Evolutionary conservation across 139 green algal genomes (phyloP).

Genomic region (Chlamydomonas sp.): DNA sequence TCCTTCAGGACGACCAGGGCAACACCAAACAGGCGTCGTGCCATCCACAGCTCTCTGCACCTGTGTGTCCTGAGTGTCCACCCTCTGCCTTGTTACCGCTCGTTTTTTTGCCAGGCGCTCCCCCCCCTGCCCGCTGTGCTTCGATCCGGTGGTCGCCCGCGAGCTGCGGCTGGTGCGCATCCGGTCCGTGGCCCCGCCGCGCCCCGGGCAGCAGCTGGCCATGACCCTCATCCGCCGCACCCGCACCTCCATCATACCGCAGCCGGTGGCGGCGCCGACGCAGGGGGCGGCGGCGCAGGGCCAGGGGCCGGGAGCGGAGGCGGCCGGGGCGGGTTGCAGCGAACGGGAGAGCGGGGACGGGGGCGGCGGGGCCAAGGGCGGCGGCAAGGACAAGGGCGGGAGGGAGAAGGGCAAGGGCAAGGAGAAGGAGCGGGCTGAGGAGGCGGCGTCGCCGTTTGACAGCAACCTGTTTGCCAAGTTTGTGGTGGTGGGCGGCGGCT

Average conservation of each 20-base stretch:
- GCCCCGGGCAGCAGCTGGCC: conserved; percentile 46
- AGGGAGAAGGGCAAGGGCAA: no score
- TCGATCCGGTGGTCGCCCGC: conserved; percentile 67
- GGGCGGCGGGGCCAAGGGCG: conserved; percentile 13
- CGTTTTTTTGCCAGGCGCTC: conserved; percentile 32
- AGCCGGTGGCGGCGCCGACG: conserved; percentile 8
- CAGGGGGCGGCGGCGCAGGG: background rate
- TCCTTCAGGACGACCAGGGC: no score
- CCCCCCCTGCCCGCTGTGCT: conserved; percentile 78
- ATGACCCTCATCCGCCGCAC: conserved; percentile 67
- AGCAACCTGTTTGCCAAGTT: conserved; percentile 85
- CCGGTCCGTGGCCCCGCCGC: conserved; percentile 22
- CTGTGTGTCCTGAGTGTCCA: background rate
- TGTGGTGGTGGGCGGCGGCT: conserved; percentile 49
- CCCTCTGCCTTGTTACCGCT: background rate
- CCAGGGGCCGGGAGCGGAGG: background rate
- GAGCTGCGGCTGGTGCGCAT: conserved; percentile 78
- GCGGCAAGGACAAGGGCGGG: no score
- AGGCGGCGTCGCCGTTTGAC: conserved; percentile 14
- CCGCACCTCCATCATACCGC: conserved; percentile 55
- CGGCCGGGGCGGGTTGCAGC: background rate
- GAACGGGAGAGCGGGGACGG: background rate
- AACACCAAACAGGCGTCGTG: no score
- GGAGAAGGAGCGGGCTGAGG: no score
- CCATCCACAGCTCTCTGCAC: no score